Evolutionary conservation across 2,329 filamentous ascomycete genomes (phyloP).

Genomic region (Cercospora janseana): DNA sequence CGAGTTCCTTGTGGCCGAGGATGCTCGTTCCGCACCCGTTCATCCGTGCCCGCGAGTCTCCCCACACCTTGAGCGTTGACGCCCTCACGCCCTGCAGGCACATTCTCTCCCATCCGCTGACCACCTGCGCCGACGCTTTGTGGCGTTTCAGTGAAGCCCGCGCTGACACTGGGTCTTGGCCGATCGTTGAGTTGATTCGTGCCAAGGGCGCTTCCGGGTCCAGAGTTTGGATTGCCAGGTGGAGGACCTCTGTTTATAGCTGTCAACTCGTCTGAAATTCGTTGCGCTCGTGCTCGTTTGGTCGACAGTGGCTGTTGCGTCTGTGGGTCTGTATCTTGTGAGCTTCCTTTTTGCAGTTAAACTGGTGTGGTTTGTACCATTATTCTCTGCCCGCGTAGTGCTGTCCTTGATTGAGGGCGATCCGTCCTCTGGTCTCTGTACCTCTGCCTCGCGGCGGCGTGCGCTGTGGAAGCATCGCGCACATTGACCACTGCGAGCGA

Average conservation of each 20-base stretch:
- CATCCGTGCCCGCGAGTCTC: conserved; percentile 9
- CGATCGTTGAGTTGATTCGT: conserved; percentile 20
- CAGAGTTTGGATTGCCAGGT: conserved; percentile 17
- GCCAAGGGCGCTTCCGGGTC: conserved; percentile 19
- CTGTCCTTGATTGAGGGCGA: conserved; percentile 14
- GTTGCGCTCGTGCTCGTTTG: conserved; percentile 24
- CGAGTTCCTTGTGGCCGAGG: conserved; percentile 14
- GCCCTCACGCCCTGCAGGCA: conserved; percentile 27
- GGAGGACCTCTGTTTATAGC: conserved; percentile 29
- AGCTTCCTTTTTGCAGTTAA: neutral
- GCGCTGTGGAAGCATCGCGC: conserved; percentile 26
- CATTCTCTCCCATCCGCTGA: conserved; percentile 29
- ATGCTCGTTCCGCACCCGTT: conserved; percentile 18
- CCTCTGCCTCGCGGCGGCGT: conserved; percentile 14
- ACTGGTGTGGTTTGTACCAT: neutral
- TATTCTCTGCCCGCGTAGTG: conserved; percentile 6
- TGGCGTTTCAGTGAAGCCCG: conserved; percentile 23
- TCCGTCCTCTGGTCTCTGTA: conserved; percentile 15
- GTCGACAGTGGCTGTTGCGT: conserved; percentile 8
- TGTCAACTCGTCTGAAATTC: conserved; percentile 30
- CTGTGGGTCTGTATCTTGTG: conserved; percentile 7
- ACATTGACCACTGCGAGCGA: conserved; percentile 24
- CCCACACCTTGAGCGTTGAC: conserved; percentile 27
- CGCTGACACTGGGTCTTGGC: conserved; percentile 14
- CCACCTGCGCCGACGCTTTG: conserved; percentile 12